Base-by-base conservation (phyloP, 129 eudicot genomes). In the Helianthus tuberosus region DNA sequence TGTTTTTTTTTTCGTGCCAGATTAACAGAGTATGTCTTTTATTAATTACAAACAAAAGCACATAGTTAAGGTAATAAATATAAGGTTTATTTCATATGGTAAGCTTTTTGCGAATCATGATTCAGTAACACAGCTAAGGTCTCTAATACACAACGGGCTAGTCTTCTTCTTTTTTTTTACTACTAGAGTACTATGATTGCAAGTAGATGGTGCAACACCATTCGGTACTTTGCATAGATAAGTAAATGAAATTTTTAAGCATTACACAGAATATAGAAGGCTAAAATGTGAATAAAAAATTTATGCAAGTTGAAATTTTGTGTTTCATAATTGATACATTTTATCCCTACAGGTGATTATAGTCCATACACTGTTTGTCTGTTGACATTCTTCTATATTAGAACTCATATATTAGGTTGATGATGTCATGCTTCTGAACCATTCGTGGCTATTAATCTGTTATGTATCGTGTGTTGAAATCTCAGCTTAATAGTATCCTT, bases 371-470 rank as follows among this genome's bases (percentile, higher is more conserved):
- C 47, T 62, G 48, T 14, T n/a, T 6, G 32, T 62, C 47, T 35
- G 67, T 35, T 62, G 23, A 62, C 23, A 5, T 62, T 59, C 3
- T 13, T 36, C n/a, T 62, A 14, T 8, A 35, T 10, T 49, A 14
- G 20, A 62, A 36, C 46, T 35, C 46, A 7, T 68, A 13, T 50
- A 35, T n/a, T 50, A 27, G 15, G 73, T 68, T 50, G 60, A 5
- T 51, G 61, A 8, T 50, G 29, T 67, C 47, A 69, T 69, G 74
- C 74, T 50, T 51, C 47, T 7, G 61, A 8, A 11, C 49, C 27
- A 50, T 69, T 69, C 9, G 32, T 51, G 10, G 62, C 5, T 51
- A 69, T 68, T 69, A 13, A 8, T 50, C 10, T 67, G 14, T 6
- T 27, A 67, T 47, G 55, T 12, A 43, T 47, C 2, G 7, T 46